A percentile compares a stretch with the other conserved stretches of the same genome.
These are phyloP conservation scores for Vinca minor DNA, from an alignment of 257 asterid species.

Conservation along the genomic window DNA sequence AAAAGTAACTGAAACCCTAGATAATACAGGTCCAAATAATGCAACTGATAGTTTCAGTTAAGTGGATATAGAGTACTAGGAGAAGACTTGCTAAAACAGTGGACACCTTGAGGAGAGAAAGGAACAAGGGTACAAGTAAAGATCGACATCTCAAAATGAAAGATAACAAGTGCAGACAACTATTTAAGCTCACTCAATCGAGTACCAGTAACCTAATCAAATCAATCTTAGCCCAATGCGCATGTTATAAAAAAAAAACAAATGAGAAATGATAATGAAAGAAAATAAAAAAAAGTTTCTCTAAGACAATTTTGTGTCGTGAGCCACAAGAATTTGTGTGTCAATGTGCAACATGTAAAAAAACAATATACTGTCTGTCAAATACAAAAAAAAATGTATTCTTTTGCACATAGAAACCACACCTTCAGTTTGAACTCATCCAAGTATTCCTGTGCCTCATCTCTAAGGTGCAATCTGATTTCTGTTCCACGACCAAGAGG, in stretches of 20 bases:
- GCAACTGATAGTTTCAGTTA: neutral
- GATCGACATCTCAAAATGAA: neutral
- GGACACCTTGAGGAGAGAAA: neutral
- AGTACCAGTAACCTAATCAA: neutral
- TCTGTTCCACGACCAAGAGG: conserved; percentile 97
- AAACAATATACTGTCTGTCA: neutral
- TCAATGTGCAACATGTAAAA: neutral
- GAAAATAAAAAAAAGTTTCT: neutral
- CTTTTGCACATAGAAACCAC: conserved; percentile 2
- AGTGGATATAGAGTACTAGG: neutral
- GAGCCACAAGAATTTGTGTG: too few species aligned
- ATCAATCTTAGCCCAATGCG: too few species aligned
- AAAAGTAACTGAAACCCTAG: too few species aligned
- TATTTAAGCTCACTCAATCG: neutral
- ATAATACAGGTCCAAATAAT: neutral
- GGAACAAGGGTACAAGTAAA: neutral
- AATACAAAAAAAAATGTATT: neutral
- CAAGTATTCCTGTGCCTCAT: conserved; percentile 86
- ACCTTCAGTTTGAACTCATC: conserved; percentile 82
- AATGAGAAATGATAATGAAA: too few species aligned
- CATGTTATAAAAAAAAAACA: too few species aligned
- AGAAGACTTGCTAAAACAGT: neutral
- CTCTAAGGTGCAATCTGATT: conserved; percentile 80
- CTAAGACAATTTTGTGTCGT: neutral
- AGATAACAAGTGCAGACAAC: too few species aligned